Evolutionary conservation across 495 filamentous ascomycete species (phyloP).

Genomic region (Parmelia sp.): DNA sequence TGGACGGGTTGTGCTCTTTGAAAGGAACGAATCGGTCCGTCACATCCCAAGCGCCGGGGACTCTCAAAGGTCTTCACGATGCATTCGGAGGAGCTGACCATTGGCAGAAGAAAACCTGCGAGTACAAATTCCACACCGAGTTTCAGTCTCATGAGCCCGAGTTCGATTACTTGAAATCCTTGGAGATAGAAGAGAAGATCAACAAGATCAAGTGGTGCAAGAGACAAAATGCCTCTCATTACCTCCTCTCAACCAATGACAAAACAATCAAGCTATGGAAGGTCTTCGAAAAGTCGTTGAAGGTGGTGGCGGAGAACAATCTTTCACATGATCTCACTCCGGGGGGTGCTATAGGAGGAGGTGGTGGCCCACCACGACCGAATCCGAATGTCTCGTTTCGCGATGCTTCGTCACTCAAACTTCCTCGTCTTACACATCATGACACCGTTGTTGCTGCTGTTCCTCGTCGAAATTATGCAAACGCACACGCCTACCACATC

Average conservation of each 20-base stretch:
- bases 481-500: slow-evolving; percentile 98
- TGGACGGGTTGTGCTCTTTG: slow-evolving; percentile 91
- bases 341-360: slow-evolving; percentile 62
- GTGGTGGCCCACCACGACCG: slow-evolving; percentile 63
- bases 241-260: slow-evolving; percentile 96
- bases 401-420: slow-evolving; percentile 73
- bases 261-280: slow-evolving; percentile 99
- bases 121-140: slow-evolving; percentile 99
- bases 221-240: slow-evolving; percentile 96
- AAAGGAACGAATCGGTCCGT: slow-evolving; percentile 92
- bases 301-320: slow-evolving; percentile 98
- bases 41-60: neutral
- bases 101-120: slow-evolving; percentile 95
- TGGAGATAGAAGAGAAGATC: slow-evolving; percentile 99
- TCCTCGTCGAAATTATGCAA: slow-evolving; percentile 90
- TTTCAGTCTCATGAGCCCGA: slow-evolving; percentile 99
- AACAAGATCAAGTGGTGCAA: slow-evolving; percentile 99
- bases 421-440: slow-evolving; percentile 93
- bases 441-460: slow-evolving; percentile 98
- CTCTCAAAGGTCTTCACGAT: slow-evolving; percentile 10
- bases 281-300: slow-evolving; percentile 97
- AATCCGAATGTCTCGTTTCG: slow-evolving; percentile 68
- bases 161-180: slow-evolving; percentile 97
- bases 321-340: slow-evolving; percentile 90
- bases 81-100: slow-evolving; percentile 24